Conservation (phyloP, 192 early-diverging fungal genomes). For the Gaertneriomyces sp. region DNA sequence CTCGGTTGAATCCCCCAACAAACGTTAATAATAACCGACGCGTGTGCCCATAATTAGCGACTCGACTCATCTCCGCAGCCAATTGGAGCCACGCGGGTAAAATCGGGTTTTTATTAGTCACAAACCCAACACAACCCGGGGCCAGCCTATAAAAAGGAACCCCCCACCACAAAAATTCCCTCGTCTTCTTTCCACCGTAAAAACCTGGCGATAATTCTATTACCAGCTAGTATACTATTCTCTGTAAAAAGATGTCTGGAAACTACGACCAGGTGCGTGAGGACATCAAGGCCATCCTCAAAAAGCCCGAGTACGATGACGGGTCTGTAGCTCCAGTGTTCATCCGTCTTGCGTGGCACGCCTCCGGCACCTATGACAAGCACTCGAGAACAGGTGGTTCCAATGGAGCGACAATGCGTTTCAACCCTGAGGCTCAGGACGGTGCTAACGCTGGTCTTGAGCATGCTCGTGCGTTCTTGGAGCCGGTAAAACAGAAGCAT, state of each 20-base stretch:
- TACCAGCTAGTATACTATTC: too few relatives aligned
- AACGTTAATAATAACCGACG: too few relatives aligned
- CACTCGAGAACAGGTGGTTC: constrained; percentile 57
- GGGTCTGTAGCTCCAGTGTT: constrained; percentile 67
- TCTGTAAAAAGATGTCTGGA: neutral
- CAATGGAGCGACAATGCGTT: constrained; percentile 70
- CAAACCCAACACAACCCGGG: too few relatives aligned
- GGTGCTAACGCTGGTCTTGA: constrained; percentile 66
- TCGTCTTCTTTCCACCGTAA: too few relatives aligned
- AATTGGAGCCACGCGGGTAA: too few relatives aligned
- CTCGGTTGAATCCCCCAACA: too few relatives aligned
- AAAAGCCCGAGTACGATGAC: constrained; percentile 52
- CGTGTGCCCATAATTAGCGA: too few relatives aligned
- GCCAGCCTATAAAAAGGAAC: too few relatives aligned
- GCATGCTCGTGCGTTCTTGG: constrained; percentile 44
- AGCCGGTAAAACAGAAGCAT: constrained; percentile 62
- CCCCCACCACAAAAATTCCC: too few relatives aligned
- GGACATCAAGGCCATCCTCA: constrained; percentile 43
- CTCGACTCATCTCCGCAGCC: too few relatives aligned
- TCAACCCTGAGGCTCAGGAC: constrained; percentile 56
- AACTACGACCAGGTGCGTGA: constrained; percentile 29
- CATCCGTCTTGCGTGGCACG: constrained; percentile 60
- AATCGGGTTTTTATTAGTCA: too few relatives aligned
- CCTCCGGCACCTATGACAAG: constrained; percentile 65
- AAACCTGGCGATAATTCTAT: too few relatives aligned